A percentile compares a stretch with the other conserved stretches of the same genome.
Conservation (phyloP, 768 basidiomycete species). For the Naganishia vaughanmartiniae region DNA sequence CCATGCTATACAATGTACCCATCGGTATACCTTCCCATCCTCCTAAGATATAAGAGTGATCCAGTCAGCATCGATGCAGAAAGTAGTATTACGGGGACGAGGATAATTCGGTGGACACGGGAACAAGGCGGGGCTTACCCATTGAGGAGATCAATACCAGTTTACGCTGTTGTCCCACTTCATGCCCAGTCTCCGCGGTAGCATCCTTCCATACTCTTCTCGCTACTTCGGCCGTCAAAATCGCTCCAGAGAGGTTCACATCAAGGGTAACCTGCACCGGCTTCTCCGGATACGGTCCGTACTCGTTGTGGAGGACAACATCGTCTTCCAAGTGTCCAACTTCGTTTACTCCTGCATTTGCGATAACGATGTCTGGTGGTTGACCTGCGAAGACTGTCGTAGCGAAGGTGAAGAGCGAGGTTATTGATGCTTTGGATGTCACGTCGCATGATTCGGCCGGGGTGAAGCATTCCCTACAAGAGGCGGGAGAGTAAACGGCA, state of each 20-base stretch:
- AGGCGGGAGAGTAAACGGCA: background rate
- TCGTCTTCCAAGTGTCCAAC: conserved; percentile 26
- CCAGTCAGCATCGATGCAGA: background rate
- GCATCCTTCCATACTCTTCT: conserved; percentile 10
- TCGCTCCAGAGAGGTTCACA: conserved; percentile 29
- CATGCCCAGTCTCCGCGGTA: background rate
- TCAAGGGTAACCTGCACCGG: conserved; percentile 22
- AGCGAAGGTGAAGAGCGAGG: conserved; percentile 4
- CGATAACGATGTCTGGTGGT: conserved; percentile 30
- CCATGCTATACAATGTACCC: conserved; percentile 23
- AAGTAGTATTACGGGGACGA: background rate
- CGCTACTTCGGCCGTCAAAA: conserved; percentile 22
- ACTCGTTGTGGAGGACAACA: conserved; percentile 2
- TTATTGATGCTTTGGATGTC: conserved; percentile 9
- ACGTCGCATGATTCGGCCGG: conserved; percentile 12
- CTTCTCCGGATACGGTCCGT: conserved; percentile 5
- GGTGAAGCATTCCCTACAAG: conserved; percentile 8
- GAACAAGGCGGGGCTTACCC: conserved; percentile 14
- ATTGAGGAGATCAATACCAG: conserved; percentile 26
- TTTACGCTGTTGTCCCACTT: conserved; percentile 12
- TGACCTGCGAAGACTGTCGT: background rate
- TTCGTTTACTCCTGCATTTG: conserved; percentile 32
- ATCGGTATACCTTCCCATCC: conserved; percentile 27
- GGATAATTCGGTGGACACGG: background rate
- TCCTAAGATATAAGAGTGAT: conserved; percentile 9